Evolutionary conservation across 257 asterid species (phyloP).

Genomic region (Scutellaria barbata): DNA sequence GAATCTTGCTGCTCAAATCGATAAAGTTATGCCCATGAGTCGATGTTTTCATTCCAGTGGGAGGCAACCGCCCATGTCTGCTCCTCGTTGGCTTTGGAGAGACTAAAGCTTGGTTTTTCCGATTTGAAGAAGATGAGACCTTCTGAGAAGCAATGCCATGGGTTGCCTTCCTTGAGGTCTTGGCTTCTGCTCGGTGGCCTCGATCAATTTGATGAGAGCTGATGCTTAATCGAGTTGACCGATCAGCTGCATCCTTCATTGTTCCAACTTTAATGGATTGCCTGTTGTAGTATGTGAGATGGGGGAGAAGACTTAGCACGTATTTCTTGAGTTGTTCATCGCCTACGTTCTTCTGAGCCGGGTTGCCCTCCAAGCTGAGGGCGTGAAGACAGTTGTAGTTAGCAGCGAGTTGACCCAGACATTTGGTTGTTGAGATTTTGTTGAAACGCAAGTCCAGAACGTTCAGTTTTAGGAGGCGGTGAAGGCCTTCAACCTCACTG

Average conservation of each 20-base stretch:
- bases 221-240: constrained; percentile 66
- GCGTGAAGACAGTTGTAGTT: constrained; percentile 89
- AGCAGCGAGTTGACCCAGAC: constrained; percentile 97
- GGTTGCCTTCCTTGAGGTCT: constrained; percentile 56
- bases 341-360: constrained; percentile 93
- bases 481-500: constrained; percentile 98
- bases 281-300: constrained; percentile 75
- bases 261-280: constrained; percentile 70
- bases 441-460: constrained; percentile 90
- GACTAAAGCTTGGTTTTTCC: constrained; percentile 58
- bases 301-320: constrained; percentile 82
- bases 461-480: constrained; percentile 83
- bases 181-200: constrained; percentile 54
- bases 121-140: constrained; percentile 55
- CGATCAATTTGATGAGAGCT: constrained; percentile 63
- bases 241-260: constrained; percentile 69
- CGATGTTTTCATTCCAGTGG: constrained; percentile 55
- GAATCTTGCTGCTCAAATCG: constrained; percentile 48
- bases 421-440: constrained; percentile 88
- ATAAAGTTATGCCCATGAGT: constrained; percentile 39
- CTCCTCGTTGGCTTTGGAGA: constrained; percentile 53
- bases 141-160: constrained; percentile 57
- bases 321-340: constrained; percentile 82
- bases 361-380: constrained; percentile 92
- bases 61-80: constrained; percentile 63